Conservation (phyloP, 306 rosid species). For the Lagenaria siceraria region DNA sequence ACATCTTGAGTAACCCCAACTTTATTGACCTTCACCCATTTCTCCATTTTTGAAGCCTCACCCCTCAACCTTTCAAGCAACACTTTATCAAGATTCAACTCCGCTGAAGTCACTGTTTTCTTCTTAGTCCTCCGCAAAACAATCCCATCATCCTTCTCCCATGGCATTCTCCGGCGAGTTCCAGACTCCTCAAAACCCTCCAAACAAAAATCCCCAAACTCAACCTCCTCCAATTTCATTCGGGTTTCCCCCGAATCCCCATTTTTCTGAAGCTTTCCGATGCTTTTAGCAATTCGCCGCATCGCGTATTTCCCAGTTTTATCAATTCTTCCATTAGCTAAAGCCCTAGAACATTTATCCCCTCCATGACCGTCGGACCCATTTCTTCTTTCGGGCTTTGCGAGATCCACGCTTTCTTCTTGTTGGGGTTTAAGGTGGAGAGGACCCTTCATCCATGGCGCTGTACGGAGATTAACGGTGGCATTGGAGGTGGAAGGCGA, state of each 20-base stretch:
- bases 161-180: conserved; percentile 42
- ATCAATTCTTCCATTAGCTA: conserved; percentile 26
- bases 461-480: conserved; percentile 37
- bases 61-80: conserved; percentile 51
- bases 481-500: conserved; percentile 19
- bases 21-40: conserved; percentile 82
- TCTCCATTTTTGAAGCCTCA: conserved; percentile 51
- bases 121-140: conserved; percentile 31
- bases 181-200: conserved; percentile 20
- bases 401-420: conserved; percentile 26
- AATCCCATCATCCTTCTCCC: conserved; percentile 56
- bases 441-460: conserved; percentile 79
- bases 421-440: conserved; percentile 38
- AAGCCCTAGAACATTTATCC: conserved; percentile 14
- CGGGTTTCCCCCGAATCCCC: conserved; percentile 15
- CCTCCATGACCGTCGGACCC: conserved; percentile 1
- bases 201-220: conserved; percentile 25
- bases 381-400: conserved; percentile 21
- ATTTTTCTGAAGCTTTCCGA: conserved; percentile 30
- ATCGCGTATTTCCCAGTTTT: conserved; percentile 38
- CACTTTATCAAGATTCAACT: conserved; percentile 42
- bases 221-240: conserved; percentile 16
- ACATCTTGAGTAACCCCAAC: conserved; percentile 67
- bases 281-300: conserved; percentile 35
- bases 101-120: conserved; percentile 31